A percentile compares a stretch with the other conserved stretches of the same genome.
These are phyloP conservation scores for Boletus smithii DNA, from an alignment of 1,284 basidiomycete species.

Conservation along the genomic window DNA sequence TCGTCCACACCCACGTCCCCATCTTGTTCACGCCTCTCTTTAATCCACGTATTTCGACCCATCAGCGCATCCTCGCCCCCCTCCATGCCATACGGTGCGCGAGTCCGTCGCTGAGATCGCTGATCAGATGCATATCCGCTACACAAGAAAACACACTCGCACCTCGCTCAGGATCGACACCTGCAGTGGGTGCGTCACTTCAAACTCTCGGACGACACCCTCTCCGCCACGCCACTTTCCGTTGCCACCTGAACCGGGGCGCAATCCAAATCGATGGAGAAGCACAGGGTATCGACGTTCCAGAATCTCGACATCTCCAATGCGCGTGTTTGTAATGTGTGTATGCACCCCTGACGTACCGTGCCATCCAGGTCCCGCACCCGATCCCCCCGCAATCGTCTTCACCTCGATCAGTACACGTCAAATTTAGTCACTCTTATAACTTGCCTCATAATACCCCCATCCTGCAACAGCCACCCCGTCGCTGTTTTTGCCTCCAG, in stretches of 20 bases:
- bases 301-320: slow-evolving; percentile 90
- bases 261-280: slow-evolving; percentile 78
- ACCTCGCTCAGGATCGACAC: slow-evolving; percentile 83
- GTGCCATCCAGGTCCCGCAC: slow-evolving; percentile 88
- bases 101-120: slow-evolving; percentile 66
- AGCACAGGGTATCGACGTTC: slow-evolving; percentile 90
- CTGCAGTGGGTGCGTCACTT: slow-evolving; percentile 84
- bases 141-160: slow-evolving; percentile 28
- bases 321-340: slow-evolving; percentile 93
- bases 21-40: slow-evolving; percentile 67
- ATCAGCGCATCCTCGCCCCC: slow-evolving; percentile 77
- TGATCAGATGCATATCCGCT: not conserved
- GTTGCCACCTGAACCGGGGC: slow-evolving; percentile 72
- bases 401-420: slow-evolving; percentile 28
- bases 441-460: slow-evolving; percentile 87
- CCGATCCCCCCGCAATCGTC: slow-evolving; percentile 93
- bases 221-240: slow-evolving; percentile 85
- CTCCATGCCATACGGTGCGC: slow-evolving; percentile 86
- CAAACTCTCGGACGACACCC: slow-evolving; percentile 84
- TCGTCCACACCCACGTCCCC: slow-evolving; percentile 49
- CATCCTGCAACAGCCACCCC: slow-evolving; percentile 79
- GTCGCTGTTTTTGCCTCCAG: slow-evolving; percentile 80
- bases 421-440: not conserved
- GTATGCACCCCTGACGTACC: slow-evolving; percentile 86
- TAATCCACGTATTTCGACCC: slow-evolving; percentile 90